A percentile compares a stretch with the other conserved stretches of the same genome.
Evolutionary conservation across 139 green algal genomes (phyloP).

Genomic region (Coccomyxa sp.): DNA sequence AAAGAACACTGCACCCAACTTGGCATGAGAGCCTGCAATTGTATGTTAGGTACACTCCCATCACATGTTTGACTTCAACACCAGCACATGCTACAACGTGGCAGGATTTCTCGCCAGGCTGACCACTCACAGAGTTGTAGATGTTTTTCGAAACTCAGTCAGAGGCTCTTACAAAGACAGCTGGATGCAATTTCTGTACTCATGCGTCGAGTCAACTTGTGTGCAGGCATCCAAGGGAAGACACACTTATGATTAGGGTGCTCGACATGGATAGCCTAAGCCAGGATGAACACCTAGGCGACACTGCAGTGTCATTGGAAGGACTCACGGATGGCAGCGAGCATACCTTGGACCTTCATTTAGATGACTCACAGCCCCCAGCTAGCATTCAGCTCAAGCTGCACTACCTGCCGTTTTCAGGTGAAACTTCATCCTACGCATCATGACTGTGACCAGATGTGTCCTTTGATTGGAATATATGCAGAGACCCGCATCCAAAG

Average conservation of each 20-base stretch:
- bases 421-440: too few relatives aligned
- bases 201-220: not conserved
- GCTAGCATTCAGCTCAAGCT: too few relatives aligned
- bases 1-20: constrained; percentile 23
- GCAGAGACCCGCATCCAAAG: too few relatives aligned
- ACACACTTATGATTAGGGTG: not conserved
- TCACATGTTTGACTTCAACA: not conserved
- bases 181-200: not conserved
- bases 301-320: not conserved
- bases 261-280: not conserved
- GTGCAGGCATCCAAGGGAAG: not conserved
- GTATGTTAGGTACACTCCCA: constrained; percentile 31
- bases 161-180: too few relatives aligned
- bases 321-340: not conserved
- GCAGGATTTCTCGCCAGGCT: too few relatives aligned
- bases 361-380: too few relatives aligned
- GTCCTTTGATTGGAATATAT: too few relatives aligned
- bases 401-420: too few relatives aligned
- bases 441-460: too few relatives aligned
- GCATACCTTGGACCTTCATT: not conserved
- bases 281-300: not conserved
- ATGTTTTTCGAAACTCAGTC: too few relatives aligned
- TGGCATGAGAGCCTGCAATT: constrained; percentile 46
- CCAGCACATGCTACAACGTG: constrained; percentile 11
- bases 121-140: too few relatives aligned